A percentile compares a stretch with the other conserved stretches of the same genome.
Conservation (phyloP, 2,329 filamentous ascomycete genomes). For the Claviceps quebecensis region DNA sequence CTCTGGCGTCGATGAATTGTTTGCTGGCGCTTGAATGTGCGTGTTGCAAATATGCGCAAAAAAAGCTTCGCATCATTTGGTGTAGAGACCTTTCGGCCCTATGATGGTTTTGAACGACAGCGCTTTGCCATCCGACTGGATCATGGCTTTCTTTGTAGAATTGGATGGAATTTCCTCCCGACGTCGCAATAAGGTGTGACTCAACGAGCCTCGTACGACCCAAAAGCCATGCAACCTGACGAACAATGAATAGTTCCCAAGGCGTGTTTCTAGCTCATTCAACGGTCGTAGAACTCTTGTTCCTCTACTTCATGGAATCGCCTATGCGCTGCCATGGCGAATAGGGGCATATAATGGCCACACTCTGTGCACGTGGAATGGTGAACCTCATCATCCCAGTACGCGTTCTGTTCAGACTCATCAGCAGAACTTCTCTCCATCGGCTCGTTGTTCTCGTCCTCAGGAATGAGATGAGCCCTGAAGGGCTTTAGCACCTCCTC, state of each 20-base stretch:
- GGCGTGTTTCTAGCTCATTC: too few species aligned
- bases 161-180: not conserved
- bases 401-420: conserved; percentile 9
- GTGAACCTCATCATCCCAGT: conserved; percentile 20
- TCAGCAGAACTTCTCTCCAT: conserved; percentile 14
- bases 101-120: not conserved
- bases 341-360: conserved; percentile 38
- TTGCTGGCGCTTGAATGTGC: not conserved
- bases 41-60: not conserved
- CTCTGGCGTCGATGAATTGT: not conserved
- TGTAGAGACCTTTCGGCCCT: not conserved
- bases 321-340: conserved; percentile 42
- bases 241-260: not conserved
- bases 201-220: conserved; percentile 1
- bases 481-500: conserved; percentile 56
- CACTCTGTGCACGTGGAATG: conserved; percentile 30
- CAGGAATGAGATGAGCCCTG: conserved; percentile 30
- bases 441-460: conserved; percentile 10
- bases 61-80: not conserved
- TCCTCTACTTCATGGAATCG: conserved; percentile 22
- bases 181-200: not conserved
- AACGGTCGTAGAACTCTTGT: not conserved
- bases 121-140: not conserved
- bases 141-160: not conserved
- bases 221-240: not conserved